phyloP scores from a whole-genome alignment of 2,329 filamentous ascomycete genomes.

The Zymoseptoria tritici region DNA sequence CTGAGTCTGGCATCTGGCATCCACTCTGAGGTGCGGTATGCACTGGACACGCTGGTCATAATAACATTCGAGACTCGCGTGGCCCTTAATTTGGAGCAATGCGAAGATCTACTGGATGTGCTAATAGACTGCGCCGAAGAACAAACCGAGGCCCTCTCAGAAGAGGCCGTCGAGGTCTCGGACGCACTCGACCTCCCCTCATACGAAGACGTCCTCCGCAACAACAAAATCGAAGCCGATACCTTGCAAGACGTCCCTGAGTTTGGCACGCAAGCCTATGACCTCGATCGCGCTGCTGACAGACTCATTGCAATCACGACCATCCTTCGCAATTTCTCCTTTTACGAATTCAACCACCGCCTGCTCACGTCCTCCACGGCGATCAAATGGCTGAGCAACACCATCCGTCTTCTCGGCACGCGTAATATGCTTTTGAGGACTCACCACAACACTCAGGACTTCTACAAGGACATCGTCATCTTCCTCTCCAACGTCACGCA shows the following conservation, averaged over 20 bases:
- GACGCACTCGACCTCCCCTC: conserved; percentile 75
- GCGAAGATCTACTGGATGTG: conserved; percentile 82
- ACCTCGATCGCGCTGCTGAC: conserved; percentile 79
- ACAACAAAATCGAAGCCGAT: conserved; percentile 67
- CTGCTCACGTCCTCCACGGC: conserved; percentile 69
- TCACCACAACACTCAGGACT: conserved; percentile 79
- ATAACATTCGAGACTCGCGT: conserved; percentile 59
- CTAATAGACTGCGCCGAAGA: conserved; percentile 87
- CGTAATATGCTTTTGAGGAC: conserved; percentile 78
- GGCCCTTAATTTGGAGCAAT: conserved; percentile 62
- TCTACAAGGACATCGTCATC: conserved; percentile 92
- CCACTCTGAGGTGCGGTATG: conserved; percentile 79
- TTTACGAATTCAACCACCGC: conserved; percentile 68
- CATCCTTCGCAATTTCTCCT: conserved; percentile 87
- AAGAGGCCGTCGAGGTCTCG: conserved; percentile 76
- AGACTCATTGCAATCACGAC: conserved; percentile 84
- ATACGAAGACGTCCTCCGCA: conserved; percentile 80
- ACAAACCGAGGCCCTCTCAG: conserved; percentile 74
- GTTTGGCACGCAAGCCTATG: conserved; percentile 70
- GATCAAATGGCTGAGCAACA: conserved; percentile 73
- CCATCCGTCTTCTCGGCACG: conserved; percentile 81
- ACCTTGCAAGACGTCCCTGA: conserved; percentile 63
- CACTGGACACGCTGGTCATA: conserved; percentile 72
- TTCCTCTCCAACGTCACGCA: conserved; percentile 79
- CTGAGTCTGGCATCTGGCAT: conserved; percentile 87